phyloP scores from a whole-genome alignment of 352 stramenopile genomes.

The Globisporangium cystogenes region DNA sequence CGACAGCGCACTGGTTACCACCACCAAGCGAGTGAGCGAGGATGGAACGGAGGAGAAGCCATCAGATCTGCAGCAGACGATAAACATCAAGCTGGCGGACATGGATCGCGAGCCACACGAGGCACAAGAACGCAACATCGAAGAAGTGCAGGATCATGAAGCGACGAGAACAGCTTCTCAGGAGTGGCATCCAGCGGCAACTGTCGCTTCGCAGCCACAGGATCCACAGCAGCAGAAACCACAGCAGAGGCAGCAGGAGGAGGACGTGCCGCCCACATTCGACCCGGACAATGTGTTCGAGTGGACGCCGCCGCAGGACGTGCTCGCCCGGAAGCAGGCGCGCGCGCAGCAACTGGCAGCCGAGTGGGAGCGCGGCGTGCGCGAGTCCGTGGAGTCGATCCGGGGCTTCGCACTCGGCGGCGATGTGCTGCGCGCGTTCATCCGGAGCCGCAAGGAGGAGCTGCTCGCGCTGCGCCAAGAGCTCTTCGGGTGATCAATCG shows the following conservation, averaged over 20 bases:
- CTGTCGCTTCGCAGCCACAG: not conserved
- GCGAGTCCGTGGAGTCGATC: slow-evolving; percentile 37
- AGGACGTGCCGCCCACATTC: slow-evolving; percentile 14
- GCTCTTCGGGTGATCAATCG: slow-evolving; percentile 30
- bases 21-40: not conserved
- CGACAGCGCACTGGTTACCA: not conserved
- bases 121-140: not conserved
- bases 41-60: not conserved
- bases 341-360: slow-evolving; percentile 9
- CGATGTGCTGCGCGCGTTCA: slow-evolving; percentile 46
- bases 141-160: not conserved
- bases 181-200: not conserved
- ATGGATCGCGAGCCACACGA: too few species aligned
- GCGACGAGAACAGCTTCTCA: not conserved
- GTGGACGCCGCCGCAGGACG: slow-evolving; percentile 31
- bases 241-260: not conserved
- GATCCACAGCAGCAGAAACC: not conserved
- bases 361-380: slow-evolving; percentile 39
- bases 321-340: slow-evolving; percentile 15
- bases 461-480: slow-evolving; percentile 43
- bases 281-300: slow-evolving; percentile 59
- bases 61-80: not conserved
- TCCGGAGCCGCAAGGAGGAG: slow-evolving; percentile 52
- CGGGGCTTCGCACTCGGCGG: slow-evolving; percentile 57
- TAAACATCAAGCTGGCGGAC: not conserved